A percentile compares a stretch with the other conserved stretches of the same genome.
These are phyloP conservation scores for Cyclocybe cylindracea DNA, from an alignment of 768 basidiomycete genomes.

Conservation along the genomic window DNA sequence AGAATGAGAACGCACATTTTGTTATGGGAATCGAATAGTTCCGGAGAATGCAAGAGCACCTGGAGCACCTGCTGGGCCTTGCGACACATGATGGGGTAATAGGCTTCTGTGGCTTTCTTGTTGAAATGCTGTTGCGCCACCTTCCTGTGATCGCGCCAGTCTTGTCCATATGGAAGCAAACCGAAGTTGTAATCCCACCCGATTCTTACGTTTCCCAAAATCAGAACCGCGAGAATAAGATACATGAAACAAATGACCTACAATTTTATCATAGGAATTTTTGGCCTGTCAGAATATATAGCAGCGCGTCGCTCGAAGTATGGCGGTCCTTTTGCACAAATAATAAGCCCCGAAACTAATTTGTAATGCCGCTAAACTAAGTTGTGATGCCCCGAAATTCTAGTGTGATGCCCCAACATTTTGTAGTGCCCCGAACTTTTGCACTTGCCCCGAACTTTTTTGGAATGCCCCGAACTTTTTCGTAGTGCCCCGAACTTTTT, in stretches of 20 bases:
- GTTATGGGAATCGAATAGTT: conserved; percentile 11
- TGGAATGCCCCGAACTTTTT: no score
- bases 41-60: conserved; percentile 19
- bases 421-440: no score
- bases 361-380: no score
- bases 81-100: conserved; percentile 24
- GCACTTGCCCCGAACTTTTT: no score
- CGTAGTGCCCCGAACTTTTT: no score
- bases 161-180: conserved; percentile 31
- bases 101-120: conserved; percentile 23
- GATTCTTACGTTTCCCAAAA: conserved; percentile 15
- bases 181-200: conserved; percentile 36
- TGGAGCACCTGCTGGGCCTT: conserved; percentile 30
- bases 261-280: conserved; percentile 17
- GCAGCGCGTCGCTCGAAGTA: no score
- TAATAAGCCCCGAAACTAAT: no score
- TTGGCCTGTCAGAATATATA: conserved; percentile 47
- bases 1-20: conserved; percentile 11
- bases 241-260: neutral
- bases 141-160: conserved; percentile 39
- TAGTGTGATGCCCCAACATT: no score
- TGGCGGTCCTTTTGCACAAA: no score
- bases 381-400: no score
- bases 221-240: neutral
- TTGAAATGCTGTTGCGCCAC: conserved; percentile 36